These are phyloP conservation scores for Chondrus crispus DNA, from an alignment of 23 red algal species.

Conservation along the genomic window DNA sequence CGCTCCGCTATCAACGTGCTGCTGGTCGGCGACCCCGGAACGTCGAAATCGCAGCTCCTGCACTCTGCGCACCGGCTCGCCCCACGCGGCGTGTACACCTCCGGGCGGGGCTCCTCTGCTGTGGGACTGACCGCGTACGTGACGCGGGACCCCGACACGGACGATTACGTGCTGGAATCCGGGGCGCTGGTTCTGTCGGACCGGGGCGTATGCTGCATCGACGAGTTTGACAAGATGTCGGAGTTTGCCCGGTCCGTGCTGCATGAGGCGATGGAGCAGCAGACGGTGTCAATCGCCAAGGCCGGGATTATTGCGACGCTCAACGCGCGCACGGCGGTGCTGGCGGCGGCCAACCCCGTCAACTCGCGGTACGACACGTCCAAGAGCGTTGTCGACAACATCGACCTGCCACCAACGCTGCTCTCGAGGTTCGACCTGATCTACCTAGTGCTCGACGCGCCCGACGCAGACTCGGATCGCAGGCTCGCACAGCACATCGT, in stretches of 20 bases:
- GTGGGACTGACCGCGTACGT: slow-evolving; percentile 99
- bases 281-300: slow-evolving; percentile 98
- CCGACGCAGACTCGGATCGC: slow-evolving; percentile 79
- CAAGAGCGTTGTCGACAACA: slow-evolving; percentile 92
- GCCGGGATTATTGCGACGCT: slow-evolving; percentile 97
- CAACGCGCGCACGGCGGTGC: slow-evolving; percentile 93
- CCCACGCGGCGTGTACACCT: slow-evolving; percentile 96
- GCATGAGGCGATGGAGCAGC: slow-evolving; percentile 99
- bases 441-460: slow-evolving; percentile 90
- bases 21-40: slow-evolving; percentile 94
- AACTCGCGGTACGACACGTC: slow-evolving; percentile 84
- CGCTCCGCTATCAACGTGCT: slow-evolving; percentile 94
- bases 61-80: slow-evolving; percentile 92
- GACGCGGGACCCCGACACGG: slow-evolving; percentile 81
- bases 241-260: slow-evolving; percentile 91
- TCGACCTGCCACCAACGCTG: slow-evolving; percentile 96
- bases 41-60: slow-evolving; percentile 87
- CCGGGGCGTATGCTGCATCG: slow-evolving; percentile 93
- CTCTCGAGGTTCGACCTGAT: slow-evolving; percentile 95
- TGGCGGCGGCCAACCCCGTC: slow-evolving; percentile 97
- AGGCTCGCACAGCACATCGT: slow-evolving; percentile 92
- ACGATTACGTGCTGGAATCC: slow-evolving; percentile 91
- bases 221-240: slow-evolving; percentile 99
- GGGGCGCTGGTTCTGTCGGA: slow-evolving; percentile 97
- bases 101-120: slow-evolving; percentile 94